Percentiles rank a stretch among this genome's conserved stretches.
These are phyloP conservation scores for Saposhnikovia divaricata DNA, from an alignment of 129 eudicot species.

Conservation along the genomic window DNA sequence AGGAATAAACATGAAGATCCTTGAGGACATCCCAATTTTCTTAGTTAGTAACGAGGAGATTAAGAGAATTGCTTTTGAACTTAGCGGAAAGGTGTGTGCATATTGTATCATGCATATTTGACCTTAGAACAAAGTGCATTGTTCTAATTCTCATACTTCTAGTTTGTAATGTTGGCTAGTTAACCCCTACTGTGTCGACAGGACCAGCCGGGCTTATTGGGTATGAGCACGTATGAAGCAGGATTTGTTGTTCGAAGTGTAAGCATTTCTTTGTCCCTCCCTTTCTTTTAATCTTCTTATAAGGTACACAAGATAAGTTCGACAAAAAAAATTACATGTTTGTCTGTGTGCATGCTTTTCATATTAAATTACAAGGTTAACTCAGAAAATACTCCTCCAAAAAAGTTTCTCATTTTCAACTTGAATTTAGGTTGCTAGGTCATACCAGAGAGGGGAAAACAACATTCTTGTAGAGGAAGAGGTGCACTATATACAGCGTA, in stretches of 20 bases:
- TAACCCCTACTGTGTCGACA: background rate
- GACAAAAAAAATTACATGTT: background rate
- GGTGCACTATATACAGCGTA: background rate
- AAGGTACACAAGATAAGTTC: background rate
- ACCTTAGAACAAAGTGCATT: background rate
- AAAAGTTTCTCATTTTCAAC: background rate
- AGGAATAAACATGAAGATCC: background rate
- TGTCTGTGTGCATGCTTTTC: background rate
- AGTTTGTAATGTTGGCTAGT: background rate
- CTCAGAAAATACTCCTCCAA: too few relatives aligned
- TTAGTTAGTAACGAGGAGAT: background rate
- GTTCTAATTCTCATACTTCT: background rate
- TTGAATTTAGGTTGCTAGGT: background rate
- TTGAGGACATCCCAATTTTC: constrained; percentile 2
- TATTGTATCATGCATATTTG: background rate
- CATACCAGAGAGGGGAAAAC: constrained; percentile 6
- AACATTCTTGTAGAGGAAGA: constrained; percentile 3
- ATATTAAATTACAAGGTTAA: background rate
- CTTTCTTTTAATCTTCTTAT: background rate
- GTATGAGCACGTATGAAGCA: background rate
- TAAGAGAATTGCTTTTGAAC: background rate
- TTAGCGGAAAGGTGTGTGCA: background rate
- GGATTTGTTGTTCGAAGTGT: background rate
- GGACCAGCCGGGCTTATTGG: background rate
- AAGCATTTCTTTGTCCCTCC: background rate